Base-by-base conservation (phyloP, 306 rosid genomes). In the Cicer yamashitae region DNA sequence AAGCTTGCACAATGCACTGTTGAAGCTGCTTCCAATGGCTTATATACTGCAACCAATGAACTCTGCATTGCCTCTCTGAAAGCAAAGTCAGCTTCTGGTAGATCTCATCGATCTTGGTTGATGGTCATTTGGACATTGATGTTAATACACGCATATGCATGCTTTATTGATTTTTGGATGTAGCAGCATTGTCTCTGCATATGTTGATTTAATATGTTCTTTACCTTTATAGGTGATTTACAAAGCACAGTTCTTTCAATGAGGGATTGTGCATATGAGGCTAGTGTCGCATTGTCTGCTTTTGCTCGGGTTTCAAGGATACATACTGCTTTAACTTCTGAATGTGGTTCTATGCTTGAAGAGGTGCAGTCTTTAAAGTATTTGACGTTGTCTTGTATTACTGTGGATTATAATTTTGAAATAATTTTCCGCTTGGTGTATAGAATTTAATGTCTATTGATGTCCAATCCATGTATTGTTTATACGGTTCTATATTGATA, bases 281-380 rank as follows among this genome's bases (percentile, higher is more conserved):
- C 90, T 52, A 88, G 90, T 83, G 90, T 89, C 39, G 86, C 97
- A 70, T 86, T 91, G 56, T 64, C 88, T 47, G 89, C 91, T 75
- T 91, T 89, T 87, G 77, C 82, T 54, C 82, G 85, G 75, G 91
- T 89, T 78, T 89, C 94, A 63, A 89, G 87, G 85, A 87, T 77
- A 75, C 94, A 93, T 83, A 89, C 97, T 72, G 89, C 98, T 78
- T 83, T 93, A 88, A 93, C 98, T 70, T 93, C 98, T 70, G 97
- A 93, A 85, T 91, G 98, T 30, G 98, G 98, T 77, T 94, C 96
- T 76, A 91, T 94, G 97, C 97, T 94, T 51, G 97, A 94, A 82
- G 98, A 94, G 96, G 98, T 94, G 81, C 62, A 80, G 70, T 65
- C 58, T 66, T 62, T 22, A 8, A 17, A 74, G 64, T 68, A 65